Base-by-base conservation (phyloP, 2,329 filamentous ascomycete species). In the Fusarium metavorans region DNA sequence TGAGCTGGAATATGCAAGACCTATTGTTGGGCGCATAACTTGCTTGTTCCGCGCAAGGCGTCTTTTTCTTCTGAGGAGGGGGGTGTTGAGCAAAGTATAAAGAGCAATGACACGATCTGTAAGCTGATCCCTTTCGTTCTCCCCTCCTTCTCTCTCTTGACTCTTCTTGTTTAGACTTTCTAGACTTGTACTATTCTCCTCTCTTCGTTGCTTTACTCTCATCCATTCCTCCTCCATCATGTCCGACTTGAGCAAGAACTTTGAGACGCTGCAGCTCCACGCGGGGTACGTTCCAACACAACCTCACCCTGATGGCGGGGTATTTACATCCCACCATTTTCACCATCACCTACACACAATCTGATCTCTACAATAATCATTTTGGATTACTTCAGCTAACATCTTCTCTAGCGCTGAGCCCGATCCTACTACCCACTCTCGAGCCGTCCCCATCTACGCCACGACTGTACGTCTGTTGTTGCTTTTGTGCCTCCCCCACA, bases 361-460 rank as follows among this genome's bases (percentile, higher is more conserved):
- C 64, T 63, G 34, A 35, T 20, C 18, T 2, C 20, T 20, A 23
- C 37, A 67, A 37, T 25, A 9, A 37, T 7, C 18, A 27, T 60
- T 56, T 32, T 25, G 13, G 18, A 14, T 18, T 43, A 9, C 60
- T 45, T 65, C 5, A 41, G 64, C 66, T 68, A 43, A 79, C 67
- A 63, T 27, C 30, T 43, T 8, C 56, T 52, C 61, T 78, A 97
- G 95, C 72, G 94, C 97, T 78, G 88, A 92, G 79, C 91, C 94
- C 27, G 97, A 98, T 82, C 85, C 93, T 30, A 83, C 92, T 3
- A 98, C 96, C 72, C 96, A 97, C 70, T 89, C 97, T 30, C 92
- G 97, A 79, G 97, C 96, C 56, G 95, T 98, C 10, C 97, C 97
- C 64, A 98, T 99, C 82, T 98, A 98, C 82, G 95, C 96, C 16